Conservation (phyloP, 2,329 filamentous ascomycete genomes). For the Tolypocladium sp. region DNA sequence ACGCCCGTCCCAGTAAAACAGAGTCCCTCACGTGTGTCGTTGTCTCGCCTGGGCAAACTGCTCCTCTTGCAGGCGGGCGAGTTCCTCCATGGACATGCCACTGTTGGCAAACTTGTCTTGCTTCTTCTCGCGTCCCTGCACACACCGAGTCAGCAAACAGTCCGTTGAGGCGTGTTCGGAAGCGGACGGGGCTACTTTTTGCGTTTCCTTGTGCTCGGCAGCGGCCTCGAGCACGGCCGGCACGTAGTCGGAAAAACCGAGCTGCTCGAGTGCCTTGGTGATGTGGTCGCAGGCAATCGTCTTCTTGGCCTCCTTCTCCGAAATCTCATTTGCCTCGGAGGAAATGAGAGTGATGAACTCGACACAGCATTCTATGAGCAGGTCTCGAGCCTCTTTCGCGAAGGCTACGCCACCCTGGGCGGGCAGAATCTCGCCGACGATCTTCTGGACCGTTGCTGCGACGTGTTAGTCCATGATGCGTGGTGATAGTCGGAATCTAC, state of each 20-base stretch:
- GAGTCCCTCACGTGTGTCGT: conserved; percentile 17
- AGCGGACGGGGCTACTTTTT: conserved; percentile 57
- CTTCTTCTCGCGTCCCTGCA: conserved; percentile 87
- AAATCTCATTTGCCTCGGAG: conserved; percentile 98
- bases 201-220: conserved; percentile 81
- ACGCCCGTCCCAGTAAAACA: conserved; percentile 9
- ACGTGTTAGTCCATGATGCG: conserved; percentile 14
- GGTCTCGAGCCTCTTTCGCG: conserved; percentile 87
- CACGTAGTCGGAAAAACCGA: conserved; percentile 90
- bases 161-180: too few relatives aligned
- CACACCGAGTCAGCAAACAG: neutral
- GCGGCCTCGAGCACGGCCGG: conserved; percentile 79
- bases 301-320: conserved; percentile 98
- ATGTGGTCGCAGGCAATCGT: conserved; percentile 98
- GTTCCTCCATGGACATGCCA: conserved; percentile 82
- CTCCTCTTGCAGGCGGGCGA: conserved; percentile 82
- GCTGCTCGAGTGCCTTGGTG: conserved; percentile 82
- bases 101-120: conserved; percentile 95
- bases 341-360: conserved; percentile 98
- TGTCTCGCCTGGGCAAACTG: conserved; percentile 68
- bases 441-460: conserved; percentile 64
- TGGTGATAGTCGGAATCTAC: neutral
- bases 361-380: conserved; percentile 96
- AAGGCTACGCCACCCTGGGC: conserved; percentile 70
- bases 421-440: conserved; percentile 88